phyloP scores from a whole-genome alignment of 106 monocot genomes.

The Allium sativum region DNA sequence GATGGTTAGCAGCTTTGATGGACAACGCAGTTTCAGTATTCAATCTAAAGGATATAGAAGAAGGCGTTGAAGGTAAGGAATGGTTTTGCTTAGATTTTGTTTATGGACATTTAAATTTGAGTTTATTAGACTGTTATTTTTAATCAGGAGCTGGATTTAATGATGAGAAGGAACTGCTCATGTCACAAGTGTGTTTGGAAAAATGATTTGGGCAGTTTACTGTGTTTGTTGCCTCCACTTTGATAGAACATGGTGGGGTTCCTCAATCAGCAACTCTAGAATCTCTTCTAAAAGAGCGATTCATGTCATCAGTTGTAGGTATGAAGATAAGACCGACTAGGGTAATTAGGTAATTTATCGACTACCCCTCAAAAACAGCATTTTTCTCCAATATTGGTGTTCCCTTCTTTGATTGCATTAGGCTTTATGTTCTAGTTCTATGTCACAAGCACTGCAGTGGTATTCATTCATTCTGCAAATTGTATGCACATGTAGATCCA shows the following conservation, averaged over 20 bases:
- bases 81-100: too few species aligned
- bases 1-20: too few species aligned
- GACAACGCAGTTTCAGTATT: slow-evolving; percentile 74
- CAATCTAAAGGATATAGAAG: slow-evolving; percentile 89
- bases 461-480: background rate
- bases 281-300: slow-evolving; percentile 34
- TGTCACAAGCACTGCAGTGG: background rate
- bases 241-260: slow-evolving; percentile 49
- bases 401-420: background rate
- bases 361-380: background rate
- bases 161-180: slow-evolving; percentile 26
- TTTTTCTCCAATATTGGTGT: slow-evolving; percentile 10
- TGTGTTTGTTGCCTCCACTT: slow-evolving; percentile 22
- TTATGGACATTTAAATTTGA: too few species aligned
- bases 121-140: background rate
- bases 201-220: slow-evolving; percentile 26
- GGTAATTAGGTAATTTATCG: slow-evolving; percentile 48
- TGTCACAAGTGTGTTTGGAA: slow-evolving; percentile 28
- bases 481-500: background rate
- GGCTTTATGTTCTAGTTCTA: background rate
- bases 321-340: slow-evolving; percentile 59
- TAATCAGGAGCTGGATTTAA: slow-evolving; percentile 24
- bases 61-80: slow-evolving; percentile 73
- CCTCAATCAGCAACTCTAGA: slow-evolving; percentile 83
- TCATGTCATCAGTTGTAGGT: slow-evolving; percentile 34